Conservation (phyloP, 306 rosid species). For the Cyclanthera cordifolia region DNA sequence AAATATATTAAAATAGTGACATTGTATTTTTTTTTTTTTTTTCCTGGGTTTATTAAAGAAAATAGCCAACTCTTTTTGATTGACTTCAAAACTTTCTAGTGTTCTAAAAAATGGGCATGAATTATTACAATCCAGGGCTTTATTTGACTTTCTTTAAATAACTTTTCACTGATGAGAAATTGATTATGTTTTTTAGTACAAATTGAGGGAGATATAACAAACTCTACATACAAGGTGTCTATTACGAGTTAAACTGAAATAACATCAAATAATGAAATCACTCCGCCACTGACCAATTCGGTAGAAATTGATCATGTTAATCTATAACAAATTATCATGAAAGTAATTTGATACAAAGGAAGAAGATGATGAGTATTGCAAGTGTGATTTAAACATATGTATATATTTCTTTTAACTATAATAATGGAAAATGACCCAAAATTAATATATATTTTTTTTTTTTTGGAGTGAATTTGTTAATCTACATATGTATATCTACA, state of each 20-base stretch:
- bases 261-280: no score
- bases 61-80: no score
- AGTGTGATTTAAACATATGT: no score
- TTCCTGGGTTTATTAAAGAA: no score
- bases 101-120: neutral
- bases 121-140: neutral
- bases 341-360: neutral
- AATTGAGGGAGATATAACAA: no score
- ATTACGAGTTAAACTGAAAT: no score
- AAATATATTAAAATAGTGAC: no score
- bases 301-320: neutral
- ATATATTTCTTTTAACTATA: neutral
- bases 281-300: no score
- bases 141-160: neutral
- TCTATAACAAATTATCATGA: neutral
- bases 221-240: no score
- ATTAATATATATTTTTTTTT: neutral
- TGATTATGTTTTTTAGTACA: neutral
- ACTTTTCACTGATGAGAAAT: no score
- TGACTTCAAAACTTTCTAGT: neutral
- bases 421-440: constrained; percentile 8
- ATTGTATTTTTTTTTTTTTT: no score
- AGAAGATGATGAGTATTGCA: neutral
- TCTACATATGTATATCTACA: constrained; percentile 13
- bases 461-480: constrained; percentile 7